Evolutionary conservation across 768 basidiomycete genomes (phyloP).

Genomic region (Chiua virens): DNA sequence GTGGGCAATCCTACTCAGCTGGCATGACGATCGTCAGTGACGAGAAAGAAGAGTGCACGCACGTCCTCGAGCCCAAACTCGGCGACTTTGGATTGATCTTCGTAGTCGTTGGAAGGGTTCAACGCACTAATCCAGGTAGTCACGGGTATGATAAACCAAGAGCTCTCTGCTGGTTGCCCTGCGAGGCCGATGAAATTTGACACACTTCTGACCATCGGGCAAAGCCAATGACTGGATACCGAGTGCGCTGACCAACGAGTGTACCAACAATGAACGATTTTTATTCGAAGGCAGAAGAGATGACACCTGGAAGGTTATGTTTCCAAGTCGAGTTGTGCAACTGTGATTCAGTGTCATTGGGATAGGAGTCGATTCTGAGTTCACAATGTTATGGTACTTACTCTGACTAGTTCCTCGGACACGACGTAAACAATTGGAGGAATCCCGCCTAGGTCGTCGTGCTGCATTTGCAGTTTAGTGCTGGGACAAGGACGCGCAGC

Average conservation of each 20-base stretch:
- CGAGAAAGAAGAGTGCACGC: conserved; percentile 10
- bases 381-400: conserved; percentile 13
- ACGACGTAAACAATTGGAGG: conserved; percentile 48
- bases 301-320: conserved; percentile 33
- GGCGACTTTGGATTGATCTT: conserved; percentile 16
- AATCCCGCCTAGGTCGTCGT: neutral
- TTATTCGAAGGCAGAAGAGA: conserved; percentile 69
- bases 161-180: conserved; percentile 61
- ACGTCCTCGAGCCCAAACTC: conserved; percentile 67
- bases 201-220: conserved; percentile 20
- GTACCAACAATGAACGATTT: conserved; percentile 64
- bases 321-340: neutral
- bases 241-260: conserved; percentile 56
- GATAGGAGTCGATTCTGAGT: neutral
- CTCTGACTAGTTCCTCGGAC: conserved; percentile 59
- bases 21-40: neutral
- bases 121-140: conserved; percentile 67
- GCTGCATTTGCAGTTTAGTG: conserved; percentile 7
- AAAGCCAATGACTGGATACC: conserved; percentile 43
- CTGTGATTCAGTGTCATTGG: too few relatives aligned
- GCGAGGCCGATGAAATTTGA: conserved; percentile 51
- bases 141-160: conserved; percentile 63
- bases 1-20: conserved; percentile 71
- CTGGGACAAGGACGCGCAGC: too few relatives aligned
- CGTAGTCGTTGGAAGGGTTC: conserved; percentile 30